Evolutionary conservation across 192 early-diverging fungal genomes (phyloP), one percentile per base, ranked within the genome.

Genomic region (Linderina pennispora): DNA sequence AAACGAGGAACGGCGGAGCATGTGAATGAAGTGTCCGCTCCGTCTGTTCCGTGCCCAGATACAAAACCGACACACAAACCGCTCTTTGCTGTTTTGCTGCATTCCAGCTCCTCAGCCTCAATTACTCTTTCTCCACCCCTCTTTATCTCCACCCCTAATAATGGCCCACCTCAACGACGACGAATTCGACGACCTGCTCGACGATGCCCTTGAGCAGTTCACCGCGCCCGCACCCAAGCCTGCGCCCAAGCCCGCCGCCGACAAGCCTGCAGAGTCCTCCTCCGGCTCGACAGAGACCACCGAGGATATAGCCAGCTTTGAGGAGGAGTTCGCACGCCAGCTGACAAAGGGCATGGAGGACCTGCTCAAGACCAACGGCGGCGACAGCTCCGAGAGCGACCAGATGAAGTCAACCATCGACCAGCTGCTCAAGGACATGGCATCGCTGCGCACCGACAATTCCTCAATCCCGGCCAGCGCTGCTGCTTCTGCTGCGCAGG

Each of bases 161-260:
- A 77, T 65, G 65, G n/a, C 54, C 18, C 50, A 52, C 34, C 65
- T 74, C 23, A 77, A 58, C 37, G 80, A 83, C 20, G 81, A 75
- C 26, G 83, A 84, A 49, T 58, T 85, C 5, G 85, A 87, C 41
- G 83, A 76, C 49, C 62, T 86, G 13, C 58, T 87, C 20, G 85
- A 87, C 61, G 86, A 83, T 56, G 85, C 85, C 33, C 63, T 90
- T 34, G 86, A 90, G 49, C 85, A 87, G 51, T 89, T 90, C 50
- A 40, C 72, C 20, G 56, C 59, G 4, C 34, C 65, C 18, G 11
- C 53, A 17, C 51, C 49, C 32, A 74, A 50, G 25, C 50, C 74
- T 32, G 46, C 57, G 7, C 46, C 74, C 13, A 39, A 52, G 17
- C 50, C 19, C 25, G 32, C 21, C 21, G n/a, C 8, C 36, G 35